Base-by-base conservation (phyloP, 192 early-diverging fungal species). In the Fimicolochytrium jonesii region DNA sequence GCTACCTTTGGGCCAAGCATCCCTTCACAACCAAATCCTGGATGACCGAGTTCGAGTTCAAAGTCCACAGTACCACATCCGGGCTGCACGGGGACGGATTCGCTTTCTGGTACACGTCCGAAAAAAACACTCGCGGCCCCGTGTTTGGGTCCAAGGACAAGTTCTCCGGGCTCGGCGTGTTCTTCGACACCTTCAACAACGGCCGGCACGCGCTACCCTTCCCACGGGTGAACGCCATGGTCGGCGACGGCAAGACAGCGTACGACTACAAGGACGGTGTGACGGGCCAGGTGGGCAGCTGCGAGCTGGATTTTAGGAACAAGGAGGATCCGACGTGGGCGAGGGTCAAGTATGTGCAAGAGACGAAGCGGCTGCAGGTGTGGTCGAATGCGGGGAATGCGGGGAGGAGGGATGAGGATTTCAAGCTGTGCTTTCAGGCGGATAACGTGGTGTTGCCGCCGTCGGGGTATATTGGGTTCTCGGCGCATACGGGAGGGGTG, bases 181-280 rank as follows among this genome's bases (percentile, higher is more conserved):
- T 98, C 66, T 96, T 99, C 67, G 97, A 98, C 75, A 97, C 94
- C 6, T 98, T 96, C 66, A 79, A 89, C 41, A 97, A 97, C 68
- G 76, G 86, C 54, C 70, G 86, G 56, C 81, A 83, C 60, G 66
- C 84, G 76, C 78, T 83, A 36, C 59, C 86, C 6, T 93, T 93
- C 69, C 96, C 96, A 6, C 90, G 85, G 67, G 86, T 98, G 32
- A 92, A 86, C 81, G 90, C 87, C 23, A 97, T 97, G 93, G 9
- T 93, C 39, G 94, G 93, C 58, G 93, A 98, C 66, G 96, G 94
- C 47, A 76, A 78, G 56, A 92, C 88, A 0, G 66, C 76, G 32
- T 98, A 98, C 66, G 93, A 95, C 56, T 81, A 87, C 51, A 82
- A 86, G 39, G 96, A 98, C 67, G 93, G 93, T 67, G 80, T 82